Evolutionary conservation across 768 basidiomycete species (phyloP), one percentile per base, ranked within the genome.

Genomic region (Suillus lakei): DNA sequence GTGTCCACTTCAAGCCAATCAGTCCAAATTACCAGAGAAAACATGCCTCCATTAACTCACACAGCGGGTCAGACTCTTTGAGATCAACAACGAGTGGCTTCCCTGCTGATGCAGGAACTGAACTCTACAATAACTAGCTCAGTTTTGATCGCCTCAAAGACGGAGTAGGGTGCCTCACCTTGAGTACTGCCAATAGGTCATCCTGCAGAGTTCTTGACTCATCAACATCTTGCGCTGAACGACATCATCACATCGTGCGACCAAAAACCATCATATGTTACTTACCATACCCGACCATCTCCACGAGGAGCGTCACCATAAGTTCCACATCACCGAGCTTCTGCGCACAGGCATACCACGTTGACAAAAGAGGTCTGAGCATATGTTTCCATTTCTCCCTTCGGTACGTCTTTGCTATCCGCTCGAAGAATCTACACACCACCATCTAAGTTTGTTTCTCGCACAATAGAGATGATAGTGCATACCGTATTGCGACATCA

Each of bases 351-450:
- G 88, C 82, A 77, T 93, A 93, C 92, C 93, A 95, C 41, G 88
- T 88, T 43, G 82, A 80, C 51, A 96, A 81, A 13, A 98, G 85
- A 9, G 93, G 88, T 56, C 83, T 83, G 18, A 97, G 83, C 79
- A 98, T 85, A 0, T 84, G 73, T 10, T 82, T 80, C 96, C 96
- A 99, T 59, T 85, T 82, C 75, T 98, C 96, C 60, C 86, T 82
- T n/a, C 91, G 87, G 73, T 98, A 98, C 0, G 90, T 91, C 74
- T 88, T 91, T 1, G 92, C 90, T 65, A 98, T 97, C 16, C 96
- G 88, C 73, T 97, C 96, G 75, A 95, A 95, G 79, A 97, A 99
- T 55, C 93, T 96, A 67, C 18, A 23, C 7, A 44, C 30, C n/a
- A 5, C n/a, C 51, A 43, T 21, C 58, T 38, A 64, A n/a, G 56